phyloP scores from a whole-genome alignment of 345 rosid genomes.

The Geranium rotundifolium region DNA sequence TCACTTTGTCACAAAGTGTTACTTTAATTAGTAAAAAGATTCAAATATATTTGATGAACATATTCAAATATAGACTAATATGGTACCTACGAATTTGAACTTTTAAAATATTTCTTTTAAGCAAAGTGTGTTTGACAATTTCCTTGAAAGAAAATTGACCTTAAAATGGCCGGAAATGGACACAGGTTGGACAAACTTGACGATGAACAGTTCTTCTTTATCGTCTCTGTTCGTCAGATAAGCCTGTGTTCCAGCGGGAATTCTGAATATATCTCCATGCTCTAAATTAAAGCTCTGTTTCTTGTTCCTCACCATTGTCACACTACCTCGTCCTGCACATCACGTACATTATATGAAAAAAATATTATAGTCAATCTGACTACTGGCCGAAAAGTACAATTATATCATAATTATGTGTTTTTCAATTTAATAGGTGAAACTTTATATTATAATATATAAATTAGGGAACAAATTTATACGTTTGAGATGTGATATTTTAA shows the following conservation, averaged over 20 bases:
- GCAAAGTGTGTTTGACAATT: too few species aligned
- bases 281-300: slow-evolving; percentile 24
- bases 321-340: slow-evolving; percentile 31
- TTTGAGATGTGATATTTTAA: too few species aligned
- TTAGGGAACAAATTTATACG: too few species aligned
- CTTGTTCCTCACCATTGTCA: slow-evolving; percentile 20
- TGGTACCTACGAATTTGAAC: too few species aligned
- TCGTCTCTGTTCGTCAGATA: slow-evolving; percentile 30
- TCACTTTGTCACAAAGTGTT: too few species aligned
- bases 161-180: slow-evolving; percentile 24
- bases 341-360: not conserved
- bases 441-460: not conserved
- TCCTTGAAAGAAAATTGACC: too few species aligned
- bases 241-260: slow-evolving; percentile 26
- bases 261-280: slow-evolving; percentile 24
- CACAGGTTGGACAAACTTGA: slow-evolving; percentile 23
- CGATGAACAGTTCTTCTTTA: slow-evolving; percentile 21
- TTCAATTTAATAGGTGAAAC: not conserved
- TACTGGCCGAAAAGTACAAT: not conserved
- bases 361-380: not conserved
- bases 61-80: too few species aligned
- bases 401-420: not conserved
- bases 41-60: too few species aligned
- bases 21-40: too few species aligned
- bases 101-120: too few species aligned